Base-by-base conservation (phyloP, 805 yeast genomes). In the Yamadazyma kitorensis region DNA sequence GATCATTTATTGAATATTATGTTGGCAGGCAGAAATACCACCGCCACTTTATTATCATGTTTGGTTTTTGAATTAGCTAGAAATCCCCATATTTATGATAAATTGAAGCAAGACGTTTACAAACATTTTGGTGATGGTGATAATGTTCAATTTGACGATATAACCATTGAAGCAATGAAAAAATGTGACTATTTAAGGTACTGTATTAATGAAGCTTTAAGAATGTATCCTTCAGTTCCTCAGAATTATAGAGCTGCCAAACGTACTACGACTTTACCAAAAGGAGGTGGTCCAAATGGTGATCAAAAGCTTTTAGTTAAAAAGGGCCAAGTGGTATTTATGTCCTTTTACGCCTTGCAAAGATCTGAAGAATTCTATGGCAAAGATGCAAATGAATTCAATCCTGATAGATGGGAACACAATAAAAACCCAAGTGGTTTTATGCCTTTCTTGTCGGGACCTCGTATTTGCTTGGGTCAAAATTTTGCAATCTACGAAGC, bases 401-500 rank as follows among this genome's bases (percentile, higher is more conserved):
- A 63, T 19, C 80, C 80, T 6, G 74, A 68, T 41, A 59, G 80
- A 37, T 74, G 79, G 79, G 60, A 55, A 25, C 48, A 45, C 20
- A 63, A 61, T 40, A 49, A 48, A 34, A 54, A 59, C 32, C 65
- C 70, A 2, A 72, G 78, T 74, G 72, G 69, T 8, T 73, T 66
- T 51, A 53, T 73, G 33, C 78, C 78, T 18, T 73, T 73, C 52
- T 71, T 72, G 41, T 76, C 78, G 25, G 80, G 80, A 3, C 79
- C 79, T 16, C 55, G 80, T 41, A 72, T 74, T 37, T 74, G 80
- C 45, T 57, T 74, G 38, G 80, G 80, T 26, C 78, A 73, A 57
- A 78, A 74, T 51, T 72, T 71, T 54, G 80, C 79, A 2, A 62
- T 73, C 14, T 71, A 76, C 17, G 78, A 74, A 52, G 75, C 76